Percentiles rank a stretch among this genome's conserved stretches.
Conservation (phyloP, 2,329 filamentous ascomycete genomes). For the Pyrenophora graminea region DNA sequence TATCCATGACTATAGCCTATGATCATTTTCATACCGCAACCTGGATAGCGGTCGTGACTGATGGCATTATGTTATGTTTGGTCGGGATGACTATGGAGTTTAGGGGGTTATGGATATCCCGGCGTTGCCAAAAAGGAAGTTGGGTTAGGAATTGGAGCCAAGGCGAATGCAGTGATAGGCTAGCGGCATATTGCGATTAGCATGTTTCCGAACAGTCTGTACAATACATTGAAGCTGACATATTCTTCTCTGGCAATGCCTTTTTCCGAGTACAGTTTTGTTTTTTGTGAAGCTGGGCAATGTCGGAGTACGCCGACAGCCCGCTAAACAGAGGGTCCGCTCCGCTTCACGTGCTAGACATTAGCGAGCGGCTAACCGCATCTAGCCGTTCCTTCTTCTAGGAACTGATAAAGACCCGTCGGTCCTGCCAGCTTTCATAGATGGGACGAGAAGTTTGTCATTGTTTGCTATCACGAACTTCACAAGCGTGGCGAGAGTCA, state of each 20-base stretch:
- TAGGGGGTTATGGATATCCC: slow-evolving; percentile 29
- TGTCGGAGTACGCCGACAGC: slow-evolving; percentile 25
- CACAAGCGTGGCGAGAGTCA: not conserved
- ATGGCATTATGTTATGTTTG: slow-evolving; percentile 4
- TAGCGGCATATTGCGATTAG: slow-evolving; percentile 15
- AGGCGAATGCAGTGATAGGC: slow-evolving; percentile 8
- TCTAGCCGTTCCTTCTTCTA: slow-evolving; percentile 3
- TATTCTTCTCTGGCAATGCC: not conserved
- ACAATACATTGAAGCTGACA: too few relatives aligned
- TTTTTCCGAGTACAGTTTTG: not conserved
- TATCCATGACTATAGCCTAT: slow-evolving; percentile 61
- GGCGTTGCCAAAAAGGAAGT: slow-evolving; percentile 19
- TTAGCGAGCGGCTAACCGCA: slow-evolving; percentile 25
- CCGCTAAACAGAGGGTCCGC: slow-evolving; percentile 5
- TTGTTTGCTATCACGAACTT: not conserved
- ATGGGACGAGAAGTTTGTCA: not conserved
- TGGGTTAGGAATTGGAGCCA: slow-evolving; percentile 2
- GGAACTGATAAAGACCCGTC: slow-evolving; percentile 22
- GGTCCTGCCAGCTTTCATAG: slow-evolving; percentile 1
- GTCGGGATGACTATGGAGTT: slow-evolving; percentile 18
- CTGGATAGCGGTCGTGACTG: not conserved
- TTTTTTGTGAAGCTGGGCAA: slow-evolving; percentile 12
- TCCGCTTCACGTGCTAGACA: slow-evolving; percentile 22
- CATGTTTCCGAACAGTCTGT: too few relatives aligned
- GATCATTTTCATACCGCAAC: not conserved